Percentiles rank a stretch among this genome's conserved stretches.
Conservation (phyloP, 2,329 filamentous ascomycete genomes). For the Diaporthe ampelina region DNA sequence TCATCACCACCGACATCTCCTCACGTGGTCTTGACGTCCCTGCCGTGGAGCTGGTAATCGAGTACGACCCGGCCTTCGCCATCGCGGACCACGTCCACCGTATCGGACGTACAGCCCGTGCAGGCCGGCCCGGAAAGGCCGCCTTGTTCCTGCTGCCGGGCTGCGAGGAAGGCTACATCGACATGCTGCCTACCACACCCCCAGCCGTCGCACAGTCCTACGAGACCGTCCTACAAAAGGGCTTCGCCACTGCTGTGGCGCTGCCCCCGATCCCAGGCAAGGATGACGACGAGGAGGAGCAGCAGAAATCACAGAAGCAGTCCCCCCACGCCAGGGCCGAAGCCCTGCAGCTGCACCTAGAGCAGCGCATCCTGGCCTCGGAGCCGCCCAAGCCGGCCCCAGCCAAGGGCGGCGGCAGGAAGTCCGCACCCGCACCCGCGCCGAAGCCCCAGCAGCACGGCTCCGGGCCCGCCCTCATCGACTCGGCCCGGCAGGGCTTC, state of each 20-base stretch:
- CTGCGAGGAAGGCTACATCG: constrained; percentile 90
- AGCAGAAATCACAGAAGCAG: constrained; percentile 61
- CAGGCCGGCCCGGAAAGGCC: constrained; percentile 88
- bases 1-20: constrained; percentile 95
- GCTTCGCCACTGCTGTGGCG: constrained; percentile 72
- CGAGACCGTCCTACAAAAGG: constrained; percentile 73
- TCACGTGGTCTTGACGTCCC: constrained; percentile 96
- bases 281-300: constrained; percentile 68
- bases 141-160: constrained; percentile 92
- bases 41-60: constrained; percentile 93
- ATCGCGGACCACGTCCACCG: constrained; percentile 95
- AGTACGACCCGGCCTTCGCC: constrained; percentile 96
- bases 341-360: constrained; percentile 70
- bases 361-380: constrained; percentile 67
- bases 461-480: constrained; percentile 73
- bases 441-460: constrained; percentile 7
- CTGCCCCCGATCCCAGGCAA: constrained; percentile 68
- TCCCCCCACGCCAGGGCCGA: constrained; percentile 63
- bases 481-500: constrained; percentile 87
- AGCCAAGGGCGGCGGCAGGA: constrained; percentile 42
- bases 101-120: constrained; percentile 93
- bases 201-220: constrained; percentile 65
- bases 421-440: constrained; percentile 57
- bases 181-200: constrained; percentile 71
- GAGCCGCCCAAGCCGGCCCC: constrained; percentile 38